Evolutionary conservation across 306 rosid species (phyloP).

Genomic region (Corylus avellana): DNA sequence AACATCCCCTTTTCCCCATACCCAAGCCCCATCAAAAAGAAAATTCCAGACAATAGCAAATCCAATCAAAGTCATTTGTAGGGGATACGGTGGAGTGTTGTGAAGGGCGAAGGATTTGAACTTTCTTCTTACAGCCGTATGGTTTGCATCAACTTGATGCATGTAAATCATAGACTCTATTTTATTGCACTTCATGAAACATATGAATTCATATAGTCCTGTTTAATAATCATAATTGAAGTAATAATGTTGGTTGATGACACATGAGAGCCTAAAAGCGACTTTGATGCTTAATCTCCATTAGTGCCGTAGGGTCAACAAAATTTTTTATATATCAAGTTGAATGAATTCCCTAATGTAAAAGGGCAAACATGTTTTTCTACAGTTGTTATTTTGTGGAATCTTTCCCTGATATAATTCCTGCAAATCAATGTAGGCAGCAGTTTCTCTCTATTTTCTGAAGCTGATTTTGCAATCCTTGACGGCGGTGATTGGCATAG

Average conservation of each 20-base stretch:
- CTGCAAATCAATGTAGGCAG: slow-evolving; percentile 48
- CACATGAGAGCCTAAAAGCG: background rate
- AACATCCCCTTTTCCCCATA: background rate
- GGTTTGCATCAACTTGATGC: background rate
- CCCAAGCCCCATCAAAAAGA: background rate
- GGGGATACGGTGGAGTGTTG: no score
- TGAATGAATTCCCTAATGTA: background rate
- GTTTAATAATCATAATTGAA: background rate
- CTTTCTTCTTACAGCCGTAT: background rate
- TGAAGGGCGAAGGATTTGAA: no score
- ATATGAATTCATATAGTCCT: background rate
- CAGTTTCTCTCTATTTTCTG: slow-evolving; percentile 51
- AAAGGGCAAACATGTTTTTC: slow-evolving; percentile 13
- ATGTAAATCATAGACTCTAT: background rate
- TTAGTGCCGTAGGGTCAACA: background rate
- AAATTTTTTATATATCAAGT: background rate
- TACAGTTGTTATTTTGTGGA: slow-evolving; percentile 10
- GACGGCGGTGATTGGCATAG: slow-evolving; percentile 51
- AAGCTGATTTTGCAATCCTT: slow-evolving; percentile 48
- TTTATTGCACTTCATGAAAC: background rate
- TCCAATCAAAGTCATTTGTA: background rate
- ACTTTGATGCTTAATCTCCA: background rate
- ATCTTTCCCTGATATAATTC: slow-evolving; percentile 14
- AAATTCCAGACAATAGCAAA: background rate
- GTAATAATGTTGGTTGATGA: background rate